Evolutionary conservation across 176 grass and related monocot genomes (phyloP).

Genomic region (Coix lacrymajobi): DNA sequence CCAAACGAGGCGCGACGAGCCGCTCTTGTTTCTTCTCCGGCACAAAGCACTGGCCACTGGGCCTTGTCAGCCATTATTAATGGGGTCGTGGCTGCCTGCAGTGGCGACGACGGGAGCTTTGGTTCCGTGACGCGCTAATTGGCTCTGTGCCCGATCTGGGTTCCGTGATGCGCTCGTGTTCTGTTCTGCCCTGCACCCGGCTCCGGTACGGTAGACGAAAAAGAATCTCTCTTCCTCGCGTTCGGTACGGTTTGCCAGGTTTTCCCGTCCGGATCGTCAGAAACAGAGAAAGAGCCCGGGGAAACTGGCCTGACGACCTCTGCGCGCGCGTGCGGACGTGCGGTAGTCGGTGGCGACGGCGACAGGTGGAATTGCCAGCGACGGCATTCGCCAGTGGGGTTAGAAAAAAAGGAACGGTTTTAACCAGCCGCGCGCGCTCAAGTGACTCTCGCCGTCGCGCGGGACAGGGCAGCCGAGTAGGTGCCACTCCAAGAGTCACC

Average conservation of each 20-base stretch:
- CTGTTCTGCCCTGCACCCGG: background rate
- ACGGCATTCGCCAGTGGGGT: background rate
- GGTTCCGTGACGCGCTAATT: background rate
- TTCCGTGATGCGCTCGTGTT: background rate
- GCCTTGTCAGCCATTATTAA: background rate
- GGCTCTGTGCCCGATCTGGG: too few species aligned
- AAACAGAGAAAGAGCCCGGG: background rate
- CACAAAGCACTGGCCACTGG: background rate
- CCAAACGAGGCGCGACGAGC: background rate
- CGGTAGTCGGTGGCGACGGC: constrained; percentile 19
- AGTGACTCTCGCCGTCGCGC: background rate
- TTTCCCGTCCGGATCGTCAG: background rate
- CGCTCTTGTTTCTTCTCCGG: background rate
- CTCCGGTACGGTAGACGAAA: background rate
- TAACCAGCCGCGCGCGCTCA: background rate
- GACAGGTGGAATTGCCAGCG: background rate
- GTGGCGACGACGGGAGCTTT: background rate
- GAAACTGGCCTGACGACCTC: background rate
- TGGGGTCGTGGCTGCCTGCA: background rate
- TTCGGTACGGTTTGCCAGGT: background rate
- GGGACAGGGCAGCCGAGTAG: too few species aligned
- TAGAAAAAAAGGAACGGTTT: background rate
- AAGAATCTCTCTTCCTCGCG: background rate
- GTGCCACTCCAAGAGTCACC: too few species aligned
- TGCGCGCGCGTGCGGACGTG: background rate